Percentiles rank a stretch among this genome's conserved stretches.
These are phyloP conservation scores for Starmerella sirachaensis DNA, from an alignment of 805 yeast species.

Conservation along the genomic window DNA sequence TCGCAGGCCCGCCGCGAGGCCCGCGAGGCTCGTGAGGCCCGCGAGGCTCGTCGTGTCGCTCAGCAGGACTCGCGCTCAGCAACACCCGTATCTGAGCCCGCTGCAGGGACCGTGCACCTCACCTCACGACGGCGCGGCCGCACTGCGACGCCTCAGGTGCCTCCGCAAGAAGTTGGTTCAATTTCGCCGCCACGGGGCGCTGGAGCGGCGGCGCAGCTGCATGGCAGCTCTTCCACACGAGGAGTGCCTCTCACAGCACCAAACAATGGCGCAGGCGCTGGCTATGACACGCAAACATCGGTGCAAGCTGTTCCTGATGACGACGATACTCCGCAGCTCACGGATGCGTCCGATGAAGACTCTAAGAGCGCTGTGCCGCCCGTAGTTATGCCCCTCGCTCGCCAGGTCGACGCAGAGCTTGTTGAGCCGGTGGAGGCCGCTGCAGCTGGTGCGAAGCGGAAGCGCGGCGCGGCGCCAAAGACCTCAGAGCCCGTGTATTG, in stretches of 20 bases:
- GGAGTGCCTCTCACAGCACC: no score
- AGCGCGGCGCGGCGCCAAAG: conserved; percentile 16
- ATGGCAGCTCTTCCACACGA: no score
- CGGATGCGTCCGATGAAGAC: neutral
- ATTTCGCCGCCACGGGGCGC: neutral
- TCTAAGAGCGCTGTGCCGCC: conserved; percentile 8
- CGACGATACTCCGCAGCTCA: neutral
- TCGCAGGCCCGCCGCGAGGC: conserved; percentile 87
- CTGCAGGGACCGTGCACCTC: neutral
- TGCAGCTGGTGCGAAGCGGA: conserved; percentile 14
- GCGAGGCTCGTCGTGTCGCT: conserved; percentile 40
- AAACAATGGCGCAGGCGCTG: no score
- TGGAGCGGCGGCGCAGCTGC: neutral
- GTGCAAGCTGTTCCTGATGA: neutral
- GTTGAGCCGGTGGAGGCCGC: conserved; percentile 7
- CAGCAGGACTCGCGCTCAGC: conserved; percentile 21
- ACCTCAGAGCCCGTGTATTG: conserved; percentile 71
- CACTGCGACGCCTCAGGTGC: conserved; percentile 11
- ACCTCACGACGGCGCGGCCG: conserved; percentile 17
- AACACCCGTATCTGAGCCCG: conserved; percentile 13
- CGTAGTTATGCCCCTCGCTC: conserved; percentile 10
- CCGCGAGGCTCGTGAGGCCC: conserved; percentile 85
- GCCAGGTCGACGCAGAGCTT: conserved; percentile 23
- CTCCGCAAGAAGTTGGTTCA: neutral
- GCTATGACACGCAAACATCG: no score